Evolutionary conservation across 2,329 filamentous ascomycete genomes (phyloP), one percentile per base, ranked within the genome.

Genomic region (Penicillium sp.): DNA sequence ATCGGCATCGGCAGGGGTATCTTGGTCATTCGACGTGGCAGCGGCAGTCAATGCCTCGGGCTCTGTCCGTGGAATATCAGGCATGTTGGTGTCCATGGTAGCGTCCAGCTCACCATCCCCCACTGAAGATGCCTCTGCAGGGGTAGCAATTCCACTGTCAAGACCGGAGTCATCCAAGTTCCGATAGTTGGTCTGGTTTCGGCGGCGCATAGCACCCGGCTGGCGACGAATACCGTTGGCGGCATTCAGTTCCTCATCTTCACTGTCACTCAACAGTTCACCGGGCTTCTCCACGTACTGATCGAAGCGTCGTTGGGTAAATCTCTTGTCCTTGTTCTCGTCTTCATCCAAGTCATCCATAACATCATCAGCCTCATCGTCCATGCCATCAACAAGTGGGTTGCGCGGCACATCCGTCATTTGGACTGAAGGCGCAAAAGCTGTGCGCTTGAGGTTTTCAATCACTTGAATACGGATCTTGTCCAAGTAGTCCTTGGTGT

Each of bases 221-320:
- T 86, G 84, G 47, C 75, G 74, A 51, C 84, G 87, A 42, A 92
- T 83, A 16, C 92, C 93, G 64, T 95, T 91, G 37, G 84, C 82
- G 16, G 74, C 74, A 50, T 72, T 73, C 74, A 91, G 85, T 11
- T 96, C 91, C 66, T 98, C 93, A 58, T 96, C 91, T 59, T 96
- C 92, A 62, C 90, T 96, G 44, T 95, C 90, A 57, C 92, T 90
- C 44, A 93, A 85, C 70, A 93, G 85, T 70, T 97, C 93, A 65
- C 90, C 90, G 8, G 90, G 86, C 56, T 90, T 86, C 52, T 87
- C 84, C 26, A 91, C 83, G 49, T 84, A 87, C 73, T 92, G 87
- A 62, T 98, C 93, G 81, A 90, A 92, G 61, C 88, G 85, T 35
- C 90, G 88, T 73, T 95, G 85, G 0, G 91, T 96, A 75, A 88